Evolutionary conservation across 2,329 filamentous ascomycete genomes (phyloP).

Genomic region (Aspergillus oerlinghausenensis): DNA sequence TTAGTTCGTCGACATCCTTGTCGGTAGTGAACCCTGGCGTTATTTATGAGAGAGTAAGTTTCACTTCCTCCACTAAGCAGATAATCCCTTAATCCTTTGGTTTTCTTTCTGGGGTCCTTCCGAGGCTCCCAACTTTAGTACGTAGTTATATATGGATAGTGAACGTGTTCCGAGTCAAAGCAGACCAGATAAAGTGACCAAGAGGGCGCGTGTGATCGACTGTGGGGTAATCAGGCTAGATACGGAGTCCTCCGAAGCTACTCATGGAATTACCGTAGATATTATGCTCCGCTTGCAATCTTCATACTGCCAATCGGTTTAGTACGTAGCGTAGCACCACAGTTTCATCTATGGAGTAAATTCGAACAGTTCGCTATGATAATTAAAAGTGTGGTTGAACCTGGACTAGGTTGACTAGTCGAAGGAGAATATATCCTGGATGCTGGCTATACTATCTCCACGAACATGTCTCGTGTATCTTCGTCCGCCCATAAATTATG

Average conservation of each 20-base stretch:
- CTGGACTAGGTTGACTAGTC: too few relatives aligned
- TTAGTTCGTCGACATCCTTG: slow-evolving; percentile 8
- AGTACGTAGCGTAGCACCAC: not conserved
- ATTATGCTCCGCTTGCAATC: not conserved
- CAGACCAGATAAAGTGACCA: not conserved
- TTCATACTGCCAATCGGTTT: not conserved
- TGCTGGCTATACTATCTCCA: too few relatives aligned
- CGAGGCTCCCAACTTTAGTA: not conserved
- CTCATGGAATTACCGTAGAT: not conserved
- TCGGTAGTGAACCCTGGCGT: not conserved
- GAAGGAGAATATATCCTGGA: not conserved
- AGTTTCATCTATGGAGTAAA: not conserved
- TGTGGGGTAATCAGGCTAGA: not conserved
- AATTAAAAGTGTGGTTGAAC: not conserved
- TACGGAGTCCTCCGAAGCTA: too few relatives aligned
- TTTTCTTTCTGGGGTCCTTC: not conserved
- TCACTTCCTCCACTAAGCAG: not conserved
- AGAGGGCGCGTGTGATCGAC: not conserved
- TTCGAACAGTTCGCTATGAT: not conserved
- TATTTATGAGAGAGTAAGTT: not conserved
- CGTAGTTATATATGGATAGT: not conserved
- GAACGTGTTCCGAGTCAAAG: not conserved
- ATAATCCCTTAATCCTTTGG: not conserved
- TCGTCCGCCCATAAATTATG: too few relatives aligned
- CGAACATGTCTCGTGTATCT: too few relatives aligned